phyloP scores from a whole-genome alignment of 2,329 filamentous ascomycete species.

The Neonectria coccinea region DNA sequence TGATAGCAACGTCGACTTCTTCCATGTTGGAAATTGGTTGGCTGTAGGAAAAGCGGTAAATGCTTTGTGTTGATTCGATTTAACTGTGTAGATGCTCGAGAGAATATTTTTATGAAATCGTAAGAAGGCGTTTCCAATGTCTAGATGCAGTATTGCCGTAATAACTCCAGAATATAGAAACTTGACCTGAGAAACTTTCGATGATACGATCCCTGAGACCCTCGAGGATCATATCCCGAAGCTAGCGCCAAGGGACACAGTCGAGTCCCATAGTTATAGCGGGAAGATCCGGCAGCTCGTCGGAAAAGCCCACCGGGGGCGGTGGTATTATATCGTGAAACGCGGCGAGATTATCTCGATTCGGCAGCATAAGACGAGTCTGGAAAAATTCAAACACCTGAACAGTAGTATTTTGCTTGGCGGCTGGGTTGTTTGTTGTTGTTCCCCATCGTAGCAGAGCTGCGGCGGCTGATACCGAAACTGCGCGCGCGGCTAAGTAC shows the following conservation, averaged over 20 bases:
- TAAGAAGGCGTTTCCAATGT: neutral
- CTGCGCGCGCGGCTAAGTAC: conserved; percentile 8
- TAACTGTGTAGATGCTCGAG: neutral
- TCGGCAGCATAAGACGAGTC: conserved; percentile 4
- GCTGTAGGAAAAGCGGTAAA: neutral
- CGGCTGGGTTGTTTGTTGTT: neutral
- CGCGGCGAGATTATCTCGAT: conserved; percentile 6
- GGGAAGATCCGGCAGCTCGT: neutral
- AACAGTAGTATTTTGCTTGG: conserved; percentile 4
- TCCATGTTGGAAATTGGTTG: conserved; percentile 23
- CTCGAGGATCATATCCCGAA: neutral
- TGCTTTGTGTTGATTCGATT: neutral
- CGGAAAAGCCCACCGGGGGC: neutral
- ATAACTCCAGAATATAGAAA: conserved; percentile 2
- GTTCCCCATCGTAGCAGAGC: neutral
- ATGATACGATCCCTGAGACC: neutral
- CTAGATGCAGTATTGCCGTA: conserved; percentile 3
- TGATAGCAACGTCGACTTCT: conserved; percentile 51
- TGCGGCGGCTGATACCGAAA: conserved; percentile 16
- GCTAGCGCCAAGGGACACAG: neutral
- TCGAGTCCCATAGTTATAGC: neutral
- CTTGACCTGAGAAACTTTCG: neutral
- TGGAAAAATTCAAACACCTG: neutral
- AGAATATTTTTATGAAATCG: too few relatives aligned
- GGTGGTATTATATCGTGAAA: conserved; percentile 7